Percentiles rank a stretch among this genome's conserved stretches.
Conservation (phyloP, 2,329 filamentous ascomycete species). For the Fusarium heterosporum region DNA sequence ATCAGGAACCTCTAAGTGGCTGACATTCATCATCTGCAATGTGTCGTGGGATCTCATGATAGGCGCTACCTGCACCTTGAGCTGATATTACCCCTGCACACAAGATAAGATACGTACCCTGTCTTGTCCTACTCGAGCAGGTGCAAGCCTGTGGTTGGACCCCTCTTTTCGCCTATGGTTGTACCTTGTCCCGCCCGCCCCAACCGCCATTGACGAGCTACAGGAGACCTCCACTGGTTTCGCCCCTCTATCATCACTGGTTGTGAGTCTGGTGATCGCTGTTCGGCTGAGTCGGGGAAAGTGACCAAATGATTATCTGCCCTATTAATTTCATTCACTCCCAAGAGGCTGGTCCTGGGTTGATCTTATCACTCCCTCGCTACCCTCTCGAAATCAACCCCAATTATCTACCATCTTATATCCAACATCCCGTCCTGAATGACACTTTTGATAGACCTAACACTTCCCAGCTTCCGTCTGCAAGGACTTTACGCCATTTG, state of each 20-base stretch:
- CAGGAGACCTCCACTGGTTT: conserved; percentile 7
- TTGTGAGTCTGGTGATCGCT: conserved; percentile 46
- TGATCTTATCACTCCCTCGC: not conserved
- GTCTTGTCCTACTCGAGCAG: not conserved
- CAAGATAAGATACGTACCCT: conserved; percentile 28
- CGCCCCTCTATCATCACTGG: conserved; percentile 42
- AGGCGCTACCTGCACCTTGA: not conserved
- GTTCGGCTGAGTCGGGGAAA: conserved; percentile 38
- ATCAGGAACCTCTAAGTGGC: not conserved
- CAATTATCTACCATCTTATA: not conserved
- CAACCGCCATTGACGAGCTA: conserved; percentile 14
- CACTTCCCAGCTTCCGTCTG: not conserved
- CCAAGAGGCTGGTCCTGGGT: not conserved
- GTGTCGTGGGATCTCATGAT: not conserved
- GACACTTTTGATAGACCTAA: not conserved
- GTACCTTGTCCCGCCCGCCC: conserved; percentile 10
- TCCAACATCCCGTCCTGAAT: not conserved
- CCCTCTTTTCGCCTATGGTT: conserved; percentile 27
- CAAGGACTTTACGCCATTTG: conserved; percentile 30
- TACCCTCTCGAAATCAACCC: not conserved
- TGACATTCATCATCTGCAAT: not conserved
- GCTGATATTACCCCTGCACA: not conserved
- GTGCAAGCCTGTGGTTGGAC: not conserved
- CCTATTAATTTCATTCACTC: conserved; percentile 6
- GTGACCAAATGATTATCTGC: conserved; percentile 41